Conservation (phyloP, 2,329 filamentous ascomycete species). For the Capronia americana region DNA sequence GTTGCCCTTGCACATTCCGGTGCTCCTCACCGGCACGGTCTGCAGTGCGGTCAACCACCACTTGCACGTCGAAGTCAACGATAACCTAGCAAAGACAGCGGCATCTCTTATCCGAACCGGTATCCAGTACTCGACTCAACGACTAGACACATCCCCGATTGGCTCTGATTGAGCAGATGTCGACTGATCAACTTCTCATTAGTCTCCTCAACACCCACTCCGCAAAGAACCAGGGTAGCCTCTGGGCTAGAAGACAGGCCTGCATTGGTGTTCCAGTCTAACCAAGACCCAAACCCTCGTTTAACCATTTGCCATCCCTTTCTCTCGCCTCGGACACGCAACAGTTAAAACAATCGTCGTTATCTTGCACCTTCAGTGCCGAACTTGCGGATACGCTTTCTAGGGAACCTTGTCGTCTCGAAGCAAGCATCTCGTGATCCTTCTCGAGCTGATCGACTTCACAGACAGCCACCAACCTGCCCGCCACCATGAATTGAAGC, state of each 20-base stretch:
- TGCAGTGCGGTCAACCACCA: neutral
- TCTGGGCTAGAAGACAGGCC: slow-evolving; percentile 20
- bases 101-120: slow-evolving; percentile 19
- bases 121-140: slow-evolving; percentile 3
- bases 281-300: slow-evolving; percentile 19
- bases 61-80: neutral
- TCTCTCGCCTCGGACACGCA: slow-evolving; percentile 10
- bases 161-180: slow-evolving; percentile 10
- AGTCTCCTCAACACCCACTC: slow-evolving; percentile 11
- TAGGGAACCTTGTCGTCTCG: slow-evolving; percentile 5
- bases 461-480: neutral
- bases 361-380: slow-evolving; percentile 1
- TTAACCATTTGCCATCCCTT: slow-evolving; percentile 18
- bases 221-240: slow-evolving; percentile 7
- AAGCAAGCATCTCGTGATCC: neutral
- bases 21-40: slow-evolving; percentile 3
- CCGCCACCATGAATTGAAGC: neutral
- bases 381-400: neutral
- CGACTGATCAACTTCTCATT: slow-evolving; percentile 13
- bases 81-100: slow-evolving; percentile 11
- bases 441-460: slow-evolving; percentile 1
- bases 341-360: neutral
- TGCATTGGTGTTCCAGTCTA: slow-evolving; percentile 23
- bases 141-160: slow-evolving; percentile 23
- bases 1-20: neutral